phyloP scores from a whole-genome alignment of 257 asterid species.

The Solanum chiquidenum region DNA sequence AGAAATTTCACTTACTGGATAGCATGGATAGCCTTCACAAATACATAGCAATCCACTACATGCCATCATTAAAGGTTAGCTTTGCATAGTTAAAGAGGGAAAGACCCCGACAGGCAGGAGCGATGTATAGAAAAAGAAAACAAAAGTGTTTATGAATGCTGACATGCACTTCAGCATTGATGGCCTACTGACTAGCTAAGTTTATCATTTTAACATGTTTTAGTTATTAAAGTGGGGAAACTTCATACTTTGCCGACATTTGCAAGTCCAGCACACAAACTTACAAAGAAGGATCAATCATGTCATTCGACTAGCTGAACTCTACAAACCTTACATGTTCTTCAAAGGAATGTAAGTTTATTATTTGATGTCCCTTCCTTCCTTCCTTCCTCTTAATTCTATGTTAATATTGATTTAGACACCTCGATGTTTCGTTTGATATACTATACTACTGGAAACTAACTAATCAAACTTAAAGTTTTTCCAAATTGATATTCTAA shows the following conservation, averaged over 20 bases:
- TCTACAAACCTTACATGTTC: neutral
- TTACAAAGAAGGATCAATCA: neutral
- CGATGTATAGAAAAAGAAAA: neutral
- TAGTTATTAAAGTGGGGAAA: slow-evolving; percentile 5
- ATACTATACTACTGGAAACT: neutral
- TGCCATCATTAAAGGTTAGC: slow-evolving; percentile 7
- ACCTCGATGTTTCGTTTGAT: no score
- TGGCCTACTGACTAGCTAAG: neutral
- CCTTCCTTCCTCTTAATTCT: neutral
- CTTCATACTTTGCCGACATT: slow-evolving; percentile 1
- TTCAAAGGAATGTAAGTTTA: slow-evolving; percentile 9
- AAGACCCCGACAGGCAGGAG: neutral
- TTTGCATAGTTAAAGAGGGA: neutral
- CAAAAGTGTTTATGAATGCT: neutral
- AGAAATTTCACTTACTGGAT: neutral
- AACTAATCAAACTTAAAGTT: neutral
- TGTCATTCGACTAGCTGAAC: neutral
- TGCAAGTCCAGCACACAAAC: neutral
- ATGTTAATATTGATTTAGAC: neutral
- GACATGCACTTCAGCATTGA: neutral
- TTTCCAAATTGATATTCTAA: neutral
- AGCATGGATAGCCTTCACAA: slow-evolving; percentile 3
- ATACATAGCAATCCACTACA: neutral
- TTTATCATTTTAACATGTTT: neutral
- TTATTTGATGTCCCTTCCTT: neutral